Conservation (phyloP, 2,329 filamentous ascomycete species). For the Colletotrichum agaves region DNA sequence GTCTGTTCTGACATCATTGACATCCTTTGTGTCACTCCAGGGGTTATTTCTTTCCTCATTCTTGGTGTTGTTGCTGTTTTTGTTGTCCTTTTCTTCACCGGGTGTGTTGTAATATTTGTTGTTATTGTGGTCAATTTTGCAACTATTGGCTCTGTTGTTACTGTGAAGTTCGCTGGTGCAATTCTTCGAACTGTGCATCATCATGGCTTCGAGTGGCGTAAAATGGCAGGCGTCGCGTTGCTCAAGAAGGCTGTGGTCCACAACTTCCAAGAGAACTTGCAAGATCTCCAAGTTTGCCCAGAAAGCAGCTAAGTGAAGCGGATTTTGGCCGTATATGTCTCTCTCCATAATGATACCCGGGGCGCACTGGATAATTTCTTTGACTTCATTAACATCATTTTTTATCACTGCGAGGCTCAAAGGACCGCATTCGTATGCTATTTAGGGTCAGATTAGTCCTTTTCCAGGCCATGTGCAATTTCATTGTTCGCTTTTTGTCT, state of each 20-base stretch:
- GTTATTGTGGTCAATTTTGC: too few species aligned
- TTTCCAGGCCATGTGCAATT: too few species aligned
- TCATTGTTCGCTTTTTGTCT: too few species aligned
- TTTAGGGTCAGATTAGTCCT: neutral
- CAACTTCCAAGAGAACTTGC: neutral
- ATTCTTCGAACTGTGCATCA: rapidly evolving
- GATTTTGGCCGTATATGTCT: neutral
- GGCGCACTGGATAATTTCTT: rapidly evolving
- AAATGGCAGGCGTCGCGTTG: neutral
- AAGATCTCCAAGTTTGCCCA: neutral
- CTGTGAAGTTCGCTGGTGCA: neutral
- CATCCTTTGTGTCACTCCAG: too few species aligned
- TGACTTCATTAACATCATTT: neutral
- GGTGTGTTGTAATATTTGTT: too few species aligned
- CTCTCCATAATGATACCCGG: neutral
- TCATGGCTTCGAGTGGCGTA: neutral
- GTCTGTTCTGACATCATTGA: too few species aligned
- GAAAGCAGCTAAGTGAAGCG: neutral
- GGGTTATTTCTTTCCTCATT: too few species aligned
- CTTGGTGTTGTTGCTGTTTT: too few species aligned
- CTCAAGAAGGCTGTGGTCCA: neutral
- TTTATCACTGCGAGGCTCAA: neutral
- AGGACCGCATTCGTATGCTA: neutral
- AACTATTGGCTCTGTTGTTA: too few species aligned
- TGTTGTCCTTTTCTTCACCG: too few species aligned